These are phyloP conservation scores for Phytophthora kernoviae DNA, from an alignment of 352 stramenopile genomes.

Conservation along the genomic window DNA sequence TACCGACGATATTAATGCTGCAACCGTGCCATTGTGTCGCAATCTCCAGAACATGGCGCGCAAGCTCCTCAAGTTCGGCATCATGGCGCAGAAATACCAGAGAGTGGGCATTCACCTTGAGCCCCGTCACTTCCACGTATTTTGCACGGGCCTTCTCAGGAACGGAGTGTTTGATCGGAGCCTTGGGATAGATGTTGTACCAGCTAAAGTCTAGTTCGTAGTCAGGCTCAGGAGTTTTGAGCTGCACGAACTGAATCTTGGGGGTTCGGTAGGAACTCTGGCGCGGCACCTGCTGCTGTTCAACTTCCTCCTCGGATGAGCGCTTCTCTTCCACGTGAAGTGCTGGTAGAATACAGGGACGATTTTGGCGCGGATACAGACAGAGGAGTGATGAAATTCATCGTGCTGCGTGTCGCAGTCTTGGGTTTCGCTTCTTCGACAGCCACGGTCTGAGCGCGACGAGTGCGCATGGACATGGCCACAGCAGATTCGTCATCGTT, in stretches of 20 bases:
- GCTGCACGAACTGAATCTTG: constrained; percentile 50
- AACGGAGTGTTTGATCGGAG: constrained; percentile 41
- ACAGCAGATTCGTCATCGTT: constrained; percentile 32
- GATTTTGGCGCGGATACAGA: constrained; percentile 13
- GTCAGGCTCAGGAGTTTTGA: constrained; percentile 60
- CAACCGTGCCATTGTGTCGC: constrained; percentile 71
- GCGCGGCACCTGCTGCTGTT: constrained; percentile 1
- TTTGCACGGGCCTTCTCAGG: constrained; percentile 50
- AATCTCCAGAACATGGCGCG: constrained; percentile 52
- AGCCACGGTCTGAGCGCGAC: constrained; percentile 48
- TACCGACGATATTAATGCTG: constrained; percentile 68
- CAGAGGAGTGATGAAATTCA: constrained; percentile 26
- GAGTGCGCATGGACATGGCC: constrained; percentile 24
- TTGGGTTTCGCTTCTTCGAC: constrained; percentile 33
- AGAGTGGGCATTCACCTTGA: constrained; percentile 65
- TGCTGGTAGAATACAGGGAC: constrained; percentile 12
- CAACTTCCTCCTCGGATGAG: constrained; percentile 15
- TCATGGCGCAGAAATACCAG: constrained; percentile 71
- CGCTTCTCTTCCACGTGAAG: not conserved
- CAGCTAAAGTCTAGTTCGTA: constrained; percentile 83
- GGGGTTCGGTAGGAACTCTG: constrained; percentile 16
- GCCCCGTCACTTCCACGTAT: constrained; percentile 49
- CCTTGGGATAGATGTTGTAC: constrained; percentile 82
- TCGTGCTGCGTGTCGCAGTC: constrained; percentile 8
- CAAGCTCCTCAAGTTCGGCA: constrained; percentile 49